Evolutionary conservation across 805 yeast genomes (phyloP), one percentile per base, ranked within the genome.

Genomic region (Candida gorgasii): DNA sequence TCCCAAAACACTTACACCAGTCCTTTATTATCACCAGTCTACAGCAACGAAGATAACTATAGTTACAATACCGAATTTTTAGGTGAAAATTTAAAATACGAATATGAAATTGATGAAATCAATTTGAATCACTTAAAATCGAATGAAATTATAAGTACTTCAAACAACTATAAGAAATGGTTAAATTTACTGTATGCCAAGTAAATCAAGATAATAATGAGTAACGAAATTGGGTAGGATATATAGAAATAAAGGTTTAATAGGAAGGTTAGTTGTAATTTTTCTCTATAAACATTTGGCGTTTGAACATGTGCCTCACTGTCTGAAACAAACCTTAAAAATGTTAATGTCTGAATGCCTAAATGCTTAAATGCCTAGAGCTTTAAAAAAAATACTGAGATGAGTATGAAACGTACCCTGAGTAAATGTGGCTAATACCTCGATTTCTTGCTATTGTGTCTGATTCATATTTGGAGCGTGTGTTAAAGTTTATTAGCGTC

Each of bases 11-110:
- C 48, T 16, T 26, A 42, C 16, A 22, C 37, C n/a, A 36, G 42
- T 19, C 75, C 75, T 3, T 56, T 69, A 44, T 62, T 70, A 38
- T 62, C 71, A 18, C 51, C 51, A 22, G 41, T 40, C 14, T 39
- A 27, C 12, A 23, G 16, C 16, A 11, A 31, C 13, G 23, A 32
- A 6, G 17, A 13, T 18, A 31, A 39, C 24, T 29, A 19, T 27
- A 30, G 19, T 23, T 37, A 37, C 16, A 22, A 14, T 9, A 20
- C 18, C 16, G 22, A 23, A 11, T 29, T 14, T 22, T 19, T 13
- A 8, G 30, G 28, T 19, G 28, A 32, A 15, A 33, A 33, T 19
- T 18, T 20, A 13, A 33, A 33, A 26, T 30, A 30, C 12, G 31
- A 30, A 30, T 32, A 39, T 11, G 39, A 34, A 29, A 44, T 44